Base-by-base conservation (phyloP, 345 rosid genomes). In the Hevea brasiliensis region DNA sequence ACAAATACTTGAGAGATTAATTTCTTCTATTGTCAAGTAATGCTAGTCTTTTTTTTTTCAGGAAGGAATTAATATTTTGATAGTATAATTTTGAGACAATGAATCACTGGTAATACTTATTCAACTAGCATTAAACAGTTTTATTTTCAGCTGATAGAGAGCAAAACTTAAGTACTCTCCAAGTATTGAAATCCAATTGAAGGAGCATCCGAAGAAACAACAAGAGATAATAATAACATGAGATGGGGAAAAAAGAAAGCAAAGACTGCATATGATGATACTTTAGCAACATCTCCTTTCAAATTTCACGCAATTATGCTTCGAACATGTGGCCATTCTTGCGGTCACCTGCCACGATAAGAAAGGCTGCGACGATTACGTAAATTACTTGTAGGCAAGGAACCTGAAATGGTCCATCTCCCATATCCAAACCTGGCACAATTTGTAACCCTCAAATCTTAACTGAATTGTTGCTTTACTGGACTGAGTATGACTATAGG, bases 381-480 rank as follows among this genome's bases (percentile, higher is more conserved):
- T 47, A 7, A n/a, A 20, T 21, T 32, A 47, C 67, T 42, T 11
- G 8, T 24, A 4, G 1, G 18, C 27, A 8, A 41, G 37, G 40
- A 57, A 58, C 0, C 54, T 12, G 35, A 17, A 3, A 11, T n/a
- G n/a, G n/a, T n/a, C n/a, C n/a, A n/a, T 24, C 37, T 9, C 10
- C 42, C 56, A 41, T 56, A 9, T 57, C 12, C 64, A 45, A 26
- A 69, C 72, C 64, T 69, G 51, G 51, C 29, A 24, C 62, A 23
- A 41, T 37, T 56, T 23, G 40, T 37, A 15, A 32, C 37, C 23
- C 53, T 42, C 32, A 3, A 8, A 48, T 27, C 57, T 26, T 32
- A 23, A 64, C 75, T 60, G 35, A 18, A 50, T 60, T 14, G 8
- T 9, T 32, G 58, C 72, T 69, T 61, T 32, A 35, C 29, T 37